Percentiles rank a stretch among this genome's conserved stretches.
Evolutionary conservation across 2,329 filamentous ascomycete species (phyloP).

Genomic region (Dactylonectria macrodidyma): DNA sequence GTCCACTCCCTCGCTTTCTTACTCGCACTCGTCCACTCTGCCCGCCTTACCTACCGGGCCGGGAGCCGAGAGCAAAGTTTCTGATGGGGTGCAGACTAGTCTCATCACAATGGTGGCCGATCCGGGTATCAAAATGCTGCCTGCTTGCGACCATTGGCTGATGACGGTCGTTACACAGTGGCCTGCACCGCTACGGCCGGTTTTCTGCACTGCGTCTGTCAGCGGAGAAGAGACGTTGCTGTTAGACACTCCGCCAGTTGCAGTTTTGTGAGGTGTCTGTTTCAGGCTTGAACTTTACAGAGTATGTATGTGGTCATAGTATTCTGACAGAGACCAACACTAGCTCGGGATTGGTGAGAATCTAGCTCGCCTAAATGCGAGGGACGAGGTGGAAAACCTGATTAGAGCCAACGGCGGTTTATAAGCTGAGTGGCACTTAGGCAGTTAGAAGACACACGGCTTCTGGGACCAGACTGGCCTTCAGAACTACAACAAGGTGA

Average conservation of each 20-base stretch:
- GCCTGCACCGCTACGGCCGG: conserved; percentile 14
- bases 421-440: background rate
- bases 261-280: background rate
- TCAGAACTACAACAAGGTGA: background rate
- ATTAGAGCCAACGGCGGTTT: background rate
- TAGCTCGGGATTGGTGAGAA: background rate
- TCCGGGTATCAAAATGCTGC: background rate
- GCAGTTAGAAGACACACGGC: background rate
- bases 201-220: conserved; percentile 23
- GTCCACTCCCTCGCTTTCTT: background rate
- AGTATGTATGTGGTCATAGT: background rate
- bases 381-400: background rate
- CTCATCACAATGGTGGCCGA: background rate
- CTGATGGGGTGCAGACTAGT: background rate
- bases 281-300: background rate
- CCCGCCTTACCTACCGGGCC: background rate
- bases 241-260: background rate
- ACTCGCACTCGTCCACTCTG: background rate
- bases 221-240: conserved; percentile 15
- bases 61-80: background rate
- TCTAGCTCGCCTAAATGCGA: background rate
- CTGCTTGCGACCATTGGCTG: background rate
- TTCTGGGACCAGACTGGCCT: background rate
- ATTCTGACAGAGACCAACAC: background rate
- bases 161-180: conserved; percentile 5